These are phyloP conservation scores for Pseudophaeomoniella oleicola DNA, from an alignment of 2,329 filamentous ascomycete genomes.

Conservation along the genomic window DNA sequence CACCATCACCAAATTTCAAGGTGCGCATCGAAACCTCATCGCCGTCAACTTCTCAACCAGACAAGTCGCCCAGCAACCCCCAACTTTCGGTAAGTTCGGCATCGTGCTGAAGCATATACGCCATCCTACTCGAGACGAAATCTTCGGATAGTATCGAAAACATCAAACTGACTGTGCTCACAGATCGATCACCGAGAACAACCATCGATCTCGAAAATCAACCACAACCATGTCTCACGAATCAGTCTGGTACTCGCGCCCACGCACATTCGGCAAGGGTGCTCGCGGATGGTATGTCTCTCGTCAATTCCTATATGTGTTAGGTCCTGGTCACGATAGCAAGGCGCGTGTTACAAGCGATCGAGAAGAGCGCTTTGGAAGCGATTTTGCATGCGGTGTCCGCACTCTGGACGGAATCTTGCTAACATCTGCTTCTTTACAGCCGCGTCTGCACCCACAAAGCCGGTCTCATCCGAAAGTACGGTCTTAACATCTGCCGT, in stretches of 20 bases:
- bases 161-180: too few species aligned
- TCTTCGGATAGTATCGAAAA: too few species aligned
- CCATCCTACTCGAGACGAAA: too few species aligned
- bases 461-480: slow-evolving; percentile 99
- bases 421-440: too few species aligned
- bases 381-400: too few species aligned
- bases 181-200: neutral
- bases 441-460: slow-evolving; percentile 84
- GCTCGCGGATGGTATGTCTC: slow-evolving; percentile 14
- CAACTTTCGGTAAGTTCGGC: neutral
- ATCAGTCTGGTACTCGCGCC: slow-evolving; percentile 98
- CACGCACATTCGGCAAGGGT: slow-evolving; percentile 43
- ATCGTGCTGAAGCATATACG: neutral
- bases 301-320: neutral
- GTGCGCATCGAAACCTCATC: slow-evolving; percentile 1
- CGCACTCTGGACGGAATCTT: too few species aligned
- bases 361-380: too few species aligned
- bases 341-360: too few species aligned
- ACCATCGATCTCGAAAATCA: slow-evolving; percentile 5
- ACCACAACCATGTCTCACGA: slow-evolving; percentile 67
- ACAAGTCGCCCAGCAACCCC: neutral
- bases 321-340: too few species aligned
- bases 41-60: neutral
- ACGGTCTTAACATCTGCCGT: slow-evolving; percentile 72
- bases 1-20: slow-evolving; percentile 1